Evolutionary conservation across 192 early-diverging fungal genomes (phyloP).

Genomic region (Spinellus fusiger): DNA sequence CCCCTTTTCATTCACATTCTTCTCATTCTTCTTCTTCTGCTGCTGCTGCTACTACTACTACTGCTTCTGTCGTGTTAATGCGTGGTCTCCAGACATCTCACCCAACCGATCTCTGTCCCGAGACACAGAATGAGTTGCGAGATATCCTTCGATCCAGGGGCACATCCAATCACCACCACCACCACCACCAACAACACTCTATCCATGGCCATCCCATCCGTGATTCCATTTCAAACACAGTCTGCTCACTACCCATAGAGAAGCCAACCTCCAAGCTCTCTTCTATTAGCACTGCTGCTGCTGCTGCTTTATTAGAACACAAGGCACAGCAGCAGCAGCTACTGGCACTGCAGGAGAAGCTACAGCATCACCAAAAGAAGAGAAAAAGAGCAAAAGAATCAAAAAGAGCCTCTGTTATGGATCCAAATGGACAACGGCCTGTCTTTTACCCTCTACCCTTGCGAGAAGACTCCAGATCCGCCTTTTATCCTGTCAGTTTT

Average conservation of each 20-base stretch:
- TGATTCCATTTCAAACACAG: too few relatives aligned
- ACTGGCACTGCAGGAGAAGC: constrained; percentile 7
- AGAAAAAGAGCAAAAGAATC: not conserved
- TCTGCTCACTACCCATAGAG: too few relatives aligned
- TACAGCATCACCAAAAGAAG: constrained; percentile 10
- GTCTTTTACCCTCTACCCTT: not conserved
- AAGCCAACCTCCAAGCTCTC: not conserved
- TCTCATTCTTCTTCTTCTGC: not conserved
- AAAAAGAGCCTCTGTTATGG: not conserved
- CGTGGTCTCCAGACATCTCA: too few relatives aligned
- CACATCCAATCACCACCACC: not conserved
- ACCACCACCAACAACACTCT: not conserved
- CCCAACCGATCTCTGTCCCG: too few relatives aligned
- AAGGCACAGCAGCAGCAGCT: constrained; percentile 16
- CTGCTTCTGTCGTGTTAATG: too few relatives aligned
- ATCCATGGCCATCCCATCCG: too few relatives aligned
- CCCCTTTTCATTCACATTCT: not conserved
- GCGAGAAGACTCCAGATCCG: not conserved
- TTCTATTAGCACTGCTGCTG: not conserved
- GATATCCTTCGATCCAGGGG: not conserved
- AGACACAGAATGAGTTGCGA: not conserved
- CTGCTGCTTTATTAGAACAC: constrained; percentile 9
- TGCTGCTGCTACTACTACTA: not conserved
- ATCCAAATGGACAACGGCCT: not conserved
- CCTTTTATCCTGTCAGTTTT: not conserved